phyloP scores from a whole-genome alignment of 192 early-diverging fungal genomes.

The Entomortierella chlamydospora region DNA sequence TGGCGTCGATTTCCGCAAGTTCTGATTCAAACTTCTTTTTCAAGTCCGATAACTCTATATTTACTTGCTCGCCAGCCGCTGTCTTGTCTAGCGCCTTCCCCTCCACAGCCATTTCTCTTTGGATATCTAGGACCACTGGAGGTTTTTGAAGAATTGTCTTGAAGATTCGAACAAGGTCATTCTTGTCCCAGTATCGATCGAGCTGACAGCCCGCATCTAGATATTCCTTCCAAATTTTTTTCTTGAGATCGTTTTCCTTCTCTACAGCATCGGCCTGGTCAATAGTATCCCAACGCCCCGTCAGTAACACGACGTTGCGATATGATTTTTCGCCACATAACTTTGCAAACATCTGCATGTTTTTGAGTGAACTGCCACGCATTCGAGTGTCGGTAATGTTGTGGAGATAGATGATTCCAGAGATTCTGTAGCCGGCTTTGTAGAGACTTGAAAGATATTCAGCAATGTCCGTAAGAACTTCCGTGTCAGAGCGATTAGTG shows the following conservation, averaged over 20 bases:
- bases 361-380: not conserved
- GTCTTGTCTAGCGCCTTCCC: not conserved
- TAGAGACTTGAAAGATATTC: not conserved
- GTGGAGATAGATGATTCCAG: conserved; percentile 8
- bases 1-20: not conserved
- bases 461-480: not conserved
- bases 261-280: not conserved
- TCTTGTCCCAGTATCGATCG: conserved; percentile 1
- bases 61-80: not conserved
- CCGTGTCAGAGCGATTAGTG: conserved; percentile 2
- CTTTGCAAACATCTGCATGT: conserved; percentile 5
- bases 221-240: not conserved
- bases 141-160: not conserved
- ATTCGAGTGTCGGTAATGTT: conserved; percentile 1
- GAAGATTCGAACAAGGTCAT: conserved; percentile 6
- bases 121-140: not conserved
- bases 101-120: not conserved
- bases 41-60: not conserved
- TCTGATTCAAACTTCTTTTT: not conserved
- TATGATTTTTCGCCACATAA: not conserved
- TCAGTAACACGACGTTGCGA: not conserved
- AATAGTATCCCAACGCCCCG: not conserved
- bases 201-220: not conserved
- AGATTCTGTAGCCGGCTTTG: not conserved
- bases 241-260: not conserved